Percentiles rank a stretch among this genome's conserved stretches.
These are phyloP conservation scores for Escallonia rubra DNA, from an alignment of 129 eudicot species.

Conservation along the genomic window DNA sequence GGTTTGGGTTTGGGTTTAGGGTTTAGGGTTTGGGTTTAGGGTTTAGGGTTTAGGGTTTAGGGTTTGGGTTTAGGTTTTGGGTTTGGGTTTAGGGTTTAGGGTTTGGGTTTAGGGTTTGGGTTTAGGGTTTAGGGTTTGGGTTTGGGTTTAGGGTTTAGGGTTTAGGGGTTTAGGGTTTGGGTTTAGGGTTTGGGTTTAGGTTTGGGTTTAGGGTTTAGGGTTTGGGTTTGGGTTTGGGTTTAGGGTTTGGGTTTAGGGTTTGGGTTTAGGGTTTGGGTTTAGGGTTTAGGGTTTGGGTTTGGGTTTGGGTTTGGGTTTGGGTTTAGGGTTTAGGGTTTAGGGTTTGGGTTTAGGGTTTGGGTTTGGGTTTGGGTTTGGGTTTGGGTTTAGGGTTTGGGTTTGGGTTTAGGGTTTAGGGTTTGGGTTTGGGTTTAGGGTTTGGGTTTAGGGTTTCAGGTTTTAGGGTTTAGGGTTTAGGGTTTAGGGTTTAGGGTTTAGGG, in stretches of 20 bases:
- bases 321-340: slow-evolving; percentile 20
- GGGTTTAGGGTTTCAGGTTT: not conserved
- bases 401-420: too few species aligned
- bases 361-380: too few species aligned
- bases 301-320: slow-evolving; percentile 23
- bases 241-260: too few species aligned
- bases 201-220: slow-evolving; percentile 13
- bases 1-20: slow-evolving; percentile 22
- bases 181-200: slow-evolving; percentile 24
- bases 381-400: too few species aligned
- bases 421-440: slow-evolving; percentile 6
- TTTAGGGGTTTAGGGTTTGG: slow-evolving; percentile 18
- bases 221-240: too few species aligned
- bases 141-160: too few species aligned
- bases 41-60: too few species aligned
- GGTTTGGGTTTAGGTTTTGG: slow-evolving; percentile 25
- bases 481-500: not conserved
- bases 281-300: slow-evolving; percentile 24
- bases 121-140: slow-evolving; percentile 26
- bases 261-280: slow-evolving; percentile 18
- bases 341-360: slow-evolving; percentile 31
- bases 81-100: slow-evolving; percentile 10
- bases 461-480: slow-evolving; percentile 8
- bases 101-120: slow-evolving; percentile 23
- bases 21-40: slow-evolving; percentile 28